Base-by-base conservation (phyloP, 2,329 filamentous ascomycete genomes). In the Aspergillus aculeatinus region DNA sequence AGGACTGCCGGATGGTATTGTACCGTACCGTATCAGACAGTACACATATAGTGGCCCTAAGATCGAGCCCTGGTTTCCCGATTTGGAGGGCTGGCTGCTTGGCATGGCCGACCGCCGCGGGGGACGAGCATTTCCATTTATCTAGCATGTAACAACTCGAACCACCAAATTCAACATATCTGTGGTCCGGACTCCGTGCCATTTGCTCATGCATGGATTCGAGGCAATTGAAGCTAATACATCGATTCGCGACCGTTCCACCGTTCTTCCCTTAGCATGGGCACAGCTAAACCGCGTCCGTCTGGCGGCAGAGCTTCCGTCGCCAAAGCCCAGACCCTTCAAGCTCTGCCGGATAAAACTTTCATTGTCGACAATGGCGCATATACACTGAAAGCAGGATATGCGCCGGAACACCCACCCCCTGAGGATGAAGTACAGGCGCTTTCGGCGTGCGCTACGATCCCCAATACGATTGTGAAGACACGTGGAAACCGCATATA, bases 291-390 rank as follows among this genome's bases (percentile, higher is more conserved):
- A 64, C 63, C 73, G 35, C 73, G 75, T 19, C 67, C 74, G 53
- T 63, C 75, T 19, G 39, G 14, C 51, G 70, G 76, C 44, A 88
- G 85, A 73, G 78, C 82, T 53, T 85, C 85, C 56, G 73, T 80
- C 16, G 74, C 81, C 5, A 78, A 80, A 50, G 78, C 67, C 10
- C 72, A 84, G 3, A 72, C 81, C 25, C 78, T 67, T 10, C 72
- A 84, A 4, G 72, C 81, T 25, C 78, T 85, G 7, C 87, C 88
- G 0, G 72, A 81, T 1, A 85, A 81, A 60, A 96, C 93, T 0
- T 87, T 99, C 57, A 84, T 99, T 50, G 82, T 99, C 70, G 95
- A 99, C 80, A 97, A 98, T 80, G 95, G 95, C 73, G 93, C 89
- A 48, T 89, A 91, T 77, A 93, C 88, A 6, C 85, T 99, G 75